phyloP scores from a whole-genome alignment of 306 rosid species.

The Trifolium subterraneum region DNA sequence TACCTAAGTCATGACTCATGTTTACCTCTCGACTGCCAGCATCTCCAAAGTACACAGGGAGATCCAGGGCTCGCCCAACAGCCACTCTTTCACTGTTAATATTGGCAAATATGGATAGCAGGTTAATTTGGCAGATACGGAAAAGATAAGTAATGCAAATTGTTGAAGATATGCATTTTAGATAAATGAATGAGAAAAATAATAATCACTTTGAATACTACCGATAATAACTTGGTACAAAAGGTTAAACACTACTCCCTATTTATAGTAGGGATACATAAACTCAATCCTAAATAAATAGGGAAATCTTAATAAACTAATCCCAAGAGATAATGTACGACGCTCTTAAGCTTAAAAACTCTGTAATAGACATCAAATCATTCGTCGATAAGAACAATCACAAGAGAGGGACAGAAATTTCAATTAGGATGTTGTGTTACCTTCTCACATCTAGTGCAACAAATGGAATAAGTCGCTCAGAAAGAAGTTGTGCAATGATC shows the following conservation, averaged over 20 bases:
- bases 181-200: not conserved
- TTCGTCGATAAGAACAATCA: slow-evolving; percentile 24
- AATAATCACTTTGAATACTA: not conserved
- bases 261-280: not conserved
- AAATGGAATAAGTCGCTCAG: slow-evolving; percentile 96
- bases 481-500: slow-evolving; percentile 99
- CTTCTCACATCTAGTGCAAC: slow-evolving; percentile 99
- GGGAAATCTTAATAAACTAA: not conserved
- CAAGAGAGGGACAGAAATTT: slow-evolving; percentile 31
- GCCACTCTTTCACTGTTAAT: slow-evolving; percentile 91
- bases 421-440: slow-evolving; percentile 49
- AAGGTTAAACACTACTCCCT: not conserved
- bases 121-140: slow-evolving; percentile 42
- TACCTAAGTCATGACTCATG: slow-evolving; percentile 28
- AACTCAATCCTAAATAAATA: not conserved
- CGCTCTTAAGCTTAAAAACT: slow-evolving; percentile 18
- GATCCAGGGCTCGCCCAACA: slow-evolving; percentile 88
- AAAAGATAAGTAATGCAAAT: not conserved
- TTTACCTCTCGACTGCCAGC: slow-evolving; percentile 98
- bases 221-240: not conserved
- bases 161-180: not conserved
- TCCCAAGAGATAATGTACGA: not conserved
- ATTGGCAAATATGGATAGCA: slow-evolving; percentile 37
- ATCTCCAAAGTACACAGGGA: slow-evolving; percentile 99
- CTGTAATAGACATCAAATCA: slow-evolving; percentile 3